A percentile compares a stretch with the other conserved stretches of the same genome.
These are phyloP conservation scores for Glycine latifolia DNA, from an alignment of 306 rosid genomes.

Conservation along the genomic window DNA sequence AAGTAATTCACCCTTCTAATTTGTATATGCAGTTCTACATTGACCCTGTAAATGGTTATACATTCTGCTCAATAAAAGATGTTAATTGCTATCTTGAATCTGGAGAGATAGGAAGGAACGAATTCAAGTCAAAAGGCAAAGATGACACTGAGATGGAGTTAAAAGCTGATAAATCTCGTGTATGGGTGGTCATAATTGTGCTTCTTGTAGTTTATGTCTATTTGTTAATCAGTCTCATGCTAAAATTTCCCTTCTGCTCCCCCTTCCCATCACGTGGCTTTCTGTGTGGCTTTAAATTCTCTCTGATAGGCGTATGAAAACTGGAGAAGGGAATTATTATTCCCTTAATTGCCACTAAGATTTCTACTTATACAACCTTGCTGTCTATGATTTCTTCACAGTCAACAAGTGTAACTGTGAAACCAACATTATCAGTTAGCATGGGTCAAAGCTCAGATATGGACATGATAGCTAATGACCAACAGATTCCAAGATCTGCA, in stretches of 20 bases:
- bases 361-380: constrained; percentile 31
- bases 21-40: constrained; percentile 62
- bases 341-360: constrained; percentile 1
- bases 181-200: constrained; percentile 45
- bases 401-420: constrained; percentile 54
- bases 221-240: constrained; percentile 6
- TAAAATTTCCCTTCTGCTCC: neutral
- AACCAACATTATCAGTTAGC: constrained; percentile 53
- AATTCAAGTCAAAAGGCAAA: constrained; percentile 45
- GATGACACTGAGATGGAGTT: constrained; percentile 25
- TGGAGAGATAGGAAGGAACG: constrained; percentile 58
- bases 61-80: constrained; percentile 65
- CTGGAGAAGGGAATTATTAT: constrained; percentile 11
- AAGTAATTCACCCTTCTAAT: constrained; percentile 20
- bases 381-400: constrained; percentile 40
- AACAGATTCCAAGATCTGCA: constrained; percentile 44
- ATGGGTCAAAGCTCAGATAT: constrained; percentile 45
- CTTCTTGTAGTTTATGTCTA: constrained; percentile 24
- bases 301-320: neutral
- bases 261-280: neutral
- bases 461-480: constrained; percentile 50
- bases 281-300: constrained; percentile 15
- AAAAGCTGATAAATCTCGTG: constrained; percentile 49
- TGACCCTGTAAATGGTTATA: constrained; percentile 69
- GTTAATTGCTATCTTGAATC: constrained; percentile 60